Base-by-base conservation (phyloP, 2,329 filamentous ascomycete species). In the Aspergillus latus region DNA sequence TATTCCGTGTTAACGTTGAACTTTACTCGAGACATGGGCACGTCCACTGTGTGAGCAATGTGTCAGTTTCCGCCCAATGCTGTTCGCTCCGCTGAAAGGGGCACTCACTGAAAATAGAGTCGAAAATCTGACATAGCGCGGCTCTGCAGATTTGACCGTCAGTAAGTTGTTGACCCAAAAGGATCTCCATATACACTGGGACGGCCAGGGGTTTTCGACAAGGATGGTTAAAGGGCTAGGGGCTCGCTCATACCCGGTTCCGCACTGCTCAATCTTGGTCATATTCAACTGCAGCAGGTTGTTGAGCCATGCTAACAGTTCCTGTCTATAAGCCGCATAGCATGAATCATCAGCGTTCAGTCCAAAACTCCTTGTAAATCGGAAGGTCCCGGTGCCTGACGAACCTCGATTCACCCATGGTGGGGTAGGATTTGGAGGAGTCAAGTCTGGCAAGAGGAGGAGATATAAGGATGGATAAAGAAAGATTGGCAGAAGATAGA, bases 1-100 rank as follows among this genome's bases (percentile, higher is more conserved):
- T 97, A 97, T 82, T 99, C 94, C 65, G 88, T 88, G 78, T 92
- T 97, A 70, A 93, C 93, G 73, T 97, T 96, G 84, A 99, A 99
- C 80, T 96, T 97, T 79, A 99, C 93, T 66, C 90, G 87, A 63
- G 86, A 82, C 94, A 99, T 97, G 64, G 93, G 92, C 34, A 97
- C 83, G 75, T 99, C 94, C 79, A 86, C 84, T 86, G 58, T 37
- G 36, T 40, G 56, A 49, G 11, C 34, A 60, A 56, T 30, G 13
- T 29, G 46, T 60, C 36, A 54, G 42, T 43, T 32, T 16, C 34
- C 11, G 43, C 29, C 6, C 15, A 43, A 26, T 8, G 34, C n/a
- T 16, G 29, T 21, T 34, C 8, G 32, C 32, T 9, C 5, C 21
- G 21, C n/a, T 39, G 32, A 11, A 48, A 43, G 16, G 5, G 32